Evolutionary conservation across 495 filamentous ascomycete species (phyloP).

Genomic region (Chaetomium tenue): DNA sequence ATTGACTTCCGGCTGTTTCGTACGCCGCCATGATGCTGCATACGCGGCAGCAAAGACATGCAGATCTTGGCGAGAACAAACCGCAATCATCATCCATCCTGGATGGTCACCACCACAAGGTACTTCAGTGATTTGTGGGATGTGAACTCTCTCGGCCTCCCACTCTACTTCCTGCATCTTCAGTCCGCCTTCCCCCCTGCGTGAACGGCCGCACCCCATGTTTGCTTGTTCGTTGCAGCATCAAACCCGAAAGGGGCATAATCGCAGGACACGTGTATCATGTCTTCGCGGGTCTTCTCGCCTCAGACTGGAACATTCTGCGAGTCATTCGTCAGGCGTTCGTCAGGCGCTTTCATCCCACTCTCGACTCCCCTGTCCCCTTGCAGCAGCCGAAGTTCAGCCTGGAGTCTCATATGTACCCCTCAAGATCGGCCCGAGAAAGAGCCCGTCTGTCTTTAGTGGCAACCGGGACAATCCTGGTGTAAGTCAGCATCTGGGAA

Average conservation of each 20-base stretch:
- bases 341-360: not conserved
- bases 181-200: too few relatives aligned
- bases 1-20: not conserved
- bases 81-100: not conserved
- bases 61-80: constrained; percentile 15
- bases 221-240: not conserved
- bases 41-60: not conserved
- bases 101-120: too few relatives aligned
- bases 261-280: constrained; percentile 9
- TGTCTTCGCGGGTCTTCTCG: not conserved
- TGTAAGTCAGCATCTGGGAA: not conserved
- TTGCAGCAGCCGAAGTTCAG: not conserved
- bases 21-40: not conserved
- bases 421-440: not conserved
- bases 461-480: not conserved
- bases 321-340: constrained; percentile 11
- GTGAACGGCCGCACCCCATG: not conserved
- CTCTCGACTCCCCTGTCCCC: not conserved
- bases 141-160: not conserved
- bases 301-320: not conserved
- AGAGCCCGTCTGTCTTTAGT: too few relatives aligned
- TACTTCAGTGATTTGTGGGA: too few relatives aligned
- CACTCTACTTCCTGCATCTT: not conserved
- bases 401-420: not conserved
- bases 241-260: not conserved